Evolutionary conservation across 495 filamentous ascomycete genomes (phyloP), one percentile per base, ranked within the genome.

Genomic region (Neurospora sp.): DNA sequence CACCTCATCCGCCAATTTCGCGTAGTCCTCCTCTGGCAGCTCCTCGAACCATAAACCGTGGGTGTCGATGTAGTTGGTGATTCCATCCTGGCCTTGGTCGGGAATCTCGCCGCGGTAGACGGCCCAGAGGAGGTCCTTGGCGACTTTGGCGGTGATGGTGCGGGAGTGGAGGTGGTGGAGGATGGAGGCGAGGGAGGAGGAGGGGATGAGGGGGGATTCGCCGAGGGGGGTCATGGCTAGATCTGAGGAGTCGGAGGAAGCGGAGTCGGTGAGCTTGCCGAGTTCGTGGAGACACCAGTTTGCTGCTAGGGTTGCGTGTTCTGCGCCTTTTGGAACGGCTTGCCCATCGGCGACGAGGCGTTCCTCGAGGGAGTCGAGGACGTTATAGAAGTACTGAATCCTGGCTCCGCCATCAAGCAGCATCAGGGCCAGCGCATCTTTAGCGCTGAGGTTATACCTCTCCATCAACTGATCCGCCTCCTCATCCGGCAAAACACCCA

Each of bases 251-350:
- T 1, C 2, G 10, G 54, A 35, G 12, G 77, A 78, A 2, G 81
- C 73, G 0, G 76, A 72, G 16, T 86, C 81, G 8, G 82, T 81
- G 3, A 97, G 85, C 6, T 93, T 93, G 11, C 95, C 94, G 27
- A 99, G 87, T 76, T 97, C 93, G 80, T 98, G 94, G 1, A 98
- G 85, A 46, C 95, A 90, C 93, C 93, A 92, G 76, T 90, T 85
- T 6, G 83, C 89, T 16, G 85, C 87, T n/a, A 90, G 76, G 74
- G 78, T 73, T 10, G 82, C 77, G n/a, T 82, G 74, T 1, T 39
- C 71, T 27, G 18, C 44, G 0, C 54, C 27, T 37, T 66, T 27
- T 7, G 54, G 54, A 1, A 66, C 0, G 8, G 77, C 75, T 49
- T 11, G 78, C 46, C 44, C 84, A 16, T 82, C 77, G 40, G 80